Base-by-base conservation (phyloP, 2,329 filamentous ascomycete genomes). In the Fusarium austroafricanum region DNA sequence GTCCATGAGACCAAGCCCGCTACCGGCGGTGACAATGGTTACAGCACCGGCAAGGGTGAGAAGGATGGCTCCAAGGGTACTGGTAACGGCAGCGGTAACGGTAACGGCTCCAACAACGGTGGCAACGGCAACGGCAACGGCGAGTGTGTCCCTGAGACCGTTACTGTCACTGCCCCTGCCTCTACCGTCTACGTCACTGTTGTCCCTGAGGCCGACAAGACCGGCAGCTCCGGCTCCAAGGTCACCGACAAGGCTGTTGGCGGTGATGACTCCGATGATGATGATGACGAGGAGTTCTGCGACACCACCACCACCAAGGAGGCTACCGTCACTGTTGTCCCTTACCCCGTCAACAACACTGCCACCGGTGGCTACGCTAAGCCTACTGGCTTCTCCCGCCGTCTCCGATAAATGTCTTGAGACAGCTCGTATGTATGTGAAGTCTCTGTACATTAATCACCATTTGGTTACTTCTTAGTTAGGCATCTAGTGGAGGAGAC, bases 311-410 rank as follows among this genome's bases (percentile, higher is more conserved):
- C 75, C 51, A 75, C 75, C 61, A 60, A 72, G 37, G 67, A 75
- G 67, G 67, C 73, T 37, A 77, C 75, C 35, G 76, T 79, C 61
- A 79, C 79, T 53, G 76, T 79, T 60, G 73, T 81, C 61, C 82
- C 82, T 67, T 82, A 78, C 77, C 82, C 82, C 49, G 75, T 73
- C 51, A 74, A 75, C 66, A 80, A 80, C 77, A 76, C 75, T 60
- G 79, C 80, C 49, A 65, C 77, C 45, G 64, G 73, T 64, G 78
- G 78, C 50, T 73, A 69, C 35, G 74, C 77, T 37, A 63, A 65
- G 39, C 77, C 80, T 60, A 77, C 79, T 54, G 80, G 79, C 66
- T 77, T 76, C 68, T 73, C 74, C 57, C 73, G 74, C 57, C 74
- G 77, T 55, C 71, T 74, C 68, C 77, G 74, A 61, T 79, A 77